Evolutionary conservation across 805 yeast species (phyloP), one percentile per base, ranked within the genome.

Genomic region (Wickerhamiella siamensis): DNA sequence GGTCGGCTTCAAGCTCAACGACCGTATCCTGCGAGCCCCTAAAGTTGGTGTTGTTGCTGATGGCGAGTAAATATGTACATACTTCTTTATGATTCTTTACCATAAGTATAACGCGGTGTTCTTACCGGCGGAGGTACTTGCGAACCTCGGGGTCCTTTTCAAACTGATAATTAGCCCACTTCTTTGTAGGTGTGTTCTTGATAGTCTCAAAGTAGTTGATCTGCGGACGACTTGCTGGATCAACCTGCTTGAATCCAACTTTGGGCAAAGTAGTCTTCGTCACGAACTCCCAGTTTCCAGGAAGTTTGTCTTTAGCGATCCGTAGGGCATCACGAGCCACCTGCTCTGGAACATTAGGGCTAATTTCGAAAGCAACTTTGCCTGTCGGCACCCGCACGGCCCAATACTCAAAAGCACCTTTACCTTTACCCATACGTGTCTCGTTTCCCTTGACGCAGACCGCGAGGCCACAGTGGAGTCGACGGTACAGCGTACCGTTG

Each of bases 351-450:
- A 88, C 70, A 47, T 72, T 66, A 47, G 79, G 81, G 26, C 62
- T 67, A 56, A 87, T 75, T 65, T 91, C 98, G 56, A 87, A 84
- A 18, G 87, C 67, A 33, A 91, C 77, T 57, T 86, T 87, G 3
- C 98, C 98, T 0, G 96, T 87, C 33, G 97, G 94, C 12, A 91
- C 91, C 55, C 98, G 76, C 27, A 78, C 82, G 54, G 94, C 93
- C 97, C 97, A 91, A 66, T 84, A 91, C 55, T 84, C 95, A 58
- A 91, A 88, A 0, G 87, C 79, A 64, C 98, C 98, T 64, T 91
- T 91, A 67, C 98, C 98, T 63, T 91, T 91, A 69, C 98, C 98
- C 98, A 91, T 91, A 78, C 98, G 91, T 9, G 95, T 84, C 61
- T 91, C 95, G 61, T 91, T 91, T 66, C 98, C 98, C 66, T 91